Evolutionary conservation across 495 filamentous ascomycete genomes (phyloP), one percentile per base, ranked within the genome.

Genomic region (Xylaria flabelliformis): DNA sequence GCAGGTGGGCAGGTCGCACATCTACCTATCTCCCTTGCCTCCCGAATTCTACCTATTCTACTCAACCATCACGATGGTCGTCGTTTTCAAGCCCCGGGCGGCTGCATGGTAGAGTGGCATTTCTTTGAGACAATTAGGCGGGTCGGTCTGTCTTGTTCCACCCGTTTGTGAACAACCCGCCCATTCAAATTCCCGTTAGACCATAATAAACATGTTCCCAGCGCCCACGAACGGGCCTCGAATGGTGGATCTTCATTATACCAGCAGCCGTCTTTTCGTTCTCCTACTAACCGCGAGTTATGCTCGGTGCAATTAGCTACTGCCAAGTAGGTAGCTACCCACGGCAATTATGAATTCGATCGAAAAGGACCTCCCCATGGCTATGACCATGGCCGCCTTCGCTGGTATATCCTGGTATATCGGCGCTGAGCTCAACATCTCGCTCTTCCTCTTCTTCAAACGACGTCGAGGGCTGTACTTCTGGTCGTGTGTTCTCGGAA

Each of bases 381-480:
- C 71, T 32, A 73, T 73, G 71, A 82, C 83, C 75, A 89, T 89
- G 74, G 85, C 83, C 26, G 87, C 85, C 29, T 85, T 89, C 59
- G 80, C 83, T 29, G 86, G 83, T 34, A 78, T 89, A 61, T 84
- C 85, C 39, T 87, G 84, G 82, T 89, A 87, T 74, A 87, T 89
- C 72, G 83, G 86, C 59, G 81, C 87, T 56, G 87, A 89, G 63
- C 82, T 89, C 61, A 83, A 86, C 72, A 76, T 86, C n/a, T 83
- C 86, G 29, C 83, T 88, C 71, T 88, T 87, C 73, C 79, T 89
- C 63, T 85, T 85, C 36, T 89, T 90, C 70, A 81, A 83, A 36
- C 82, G 83, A 58, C 85, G 85, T 39, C 80, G 77, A 13, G 87
- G 88, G 7, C 80, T 87, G 32, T 89, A 90, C 79, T 90, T 90